phyloP scores from a whole-genome alignment of 352 stramenopile species.

The Phytophthora sp. region DNA sequence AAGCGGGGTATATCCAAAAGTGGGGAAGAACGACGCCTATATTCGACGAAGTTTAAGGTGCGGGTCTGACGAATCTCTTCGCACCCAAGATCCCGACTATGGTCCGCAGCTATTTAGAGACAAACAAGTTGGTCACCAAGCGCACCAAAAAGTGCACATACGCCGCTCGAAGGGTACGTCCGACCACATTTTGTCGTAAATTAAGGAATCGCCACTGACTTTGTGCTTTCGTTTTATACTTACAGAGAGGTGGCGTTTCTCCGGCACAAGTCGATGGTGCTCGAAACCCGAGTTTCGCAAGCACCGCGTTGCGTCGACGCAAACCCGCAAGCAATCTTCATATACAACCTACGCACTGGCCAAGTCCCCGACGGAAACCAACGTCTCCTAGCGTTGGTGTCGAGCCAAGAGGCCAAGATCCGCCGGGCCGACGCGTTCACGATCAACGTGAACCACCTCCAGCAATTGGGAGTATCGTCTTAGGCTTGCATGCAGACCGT shows the following conservation, averaged over 20 bases:
- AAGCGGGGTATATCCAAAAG: too few species aligned
- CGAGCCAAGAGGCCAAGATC: conserved; percentile 50
- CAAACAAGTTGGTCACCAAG: conserved; percentile 40
- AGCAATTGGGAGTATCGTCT: too few species aligned
- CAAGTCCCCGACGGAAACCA: conserved; percentile 49
- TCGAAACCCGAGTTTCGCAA: conserved; percentile 44
- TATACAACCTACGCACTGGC: conserved; percentile 38
- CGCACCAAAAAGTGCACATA: conserved; percentile 70
- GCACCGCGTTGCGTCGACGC: conserved; percentile 10
- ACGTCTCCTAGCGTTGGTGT: conserved; percentile 47
- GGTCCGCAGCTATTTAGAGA: conserved; percentile 29
- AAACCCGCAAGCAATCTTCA: conserved; percentile 27
- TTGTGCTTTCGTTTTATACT: conserved; percentile 11
- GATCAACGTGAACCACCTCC: conserved; percentile 13
- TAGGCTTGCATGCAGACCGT: too few species aligned
- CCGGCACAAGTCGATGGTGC: conserved; percentile 36
- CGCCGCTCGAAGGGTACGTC: conserved; percentile 52
- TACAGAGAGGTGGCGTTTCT: conserved; percentile 55
- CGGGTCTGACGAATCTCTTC: conserved; percentile 45
- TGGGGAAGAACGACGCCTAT: too few species aligned
- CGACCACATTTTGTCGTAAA: neutral
- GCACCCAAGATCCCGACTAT: conserved; percentile 32
- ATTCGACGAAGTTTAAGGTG: conserved; percentile 41
- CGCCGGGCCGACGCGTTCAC: conserved; percentile 43
- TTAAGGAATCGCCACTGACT: conserved; percentile 9